A percentile compares a stretch with the other conserved stretches of the same genome.
phyloP scores from a whole-genome alignment of 352 stramenopile species.

The Phytopythium kandeliae region DNA sequence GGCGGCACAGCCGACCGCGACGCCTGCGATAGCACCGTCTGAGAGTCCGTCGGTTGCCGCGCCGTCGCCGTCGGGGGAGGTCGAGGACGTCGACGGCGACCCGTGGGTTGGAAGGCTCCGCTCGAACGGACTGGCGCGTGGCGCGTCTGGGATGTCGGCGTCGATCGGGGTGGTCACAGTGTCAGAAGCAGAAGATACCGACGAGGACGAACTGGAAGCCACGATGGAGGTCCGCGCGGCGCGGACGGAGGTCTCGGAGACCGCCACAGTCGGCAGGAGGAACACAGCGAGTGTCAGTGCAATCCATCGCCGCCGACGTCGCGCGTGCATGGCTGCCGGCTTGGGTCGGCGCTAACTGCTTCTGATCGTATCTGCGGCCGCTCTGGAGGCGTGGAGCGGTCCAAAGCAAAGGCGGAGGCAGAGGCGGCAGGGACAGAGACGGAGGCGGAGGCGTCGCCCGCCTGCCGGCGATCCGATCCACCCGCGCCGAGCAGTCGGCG shows the following conservation, averaged over 20 bases:
- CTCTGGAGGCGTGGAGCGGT: too few species aligned
- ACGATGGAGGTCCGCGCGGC: too few species aligned
- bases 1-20: slow-evolving; percentile 19
- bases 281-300: not conserved
- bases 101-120: not conserved
- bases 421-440: too few species aligned
- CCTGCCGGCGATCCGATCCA: not conserved
- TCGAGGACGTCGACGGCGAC: not conserved
- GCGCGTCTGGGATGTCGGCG: not conserved
- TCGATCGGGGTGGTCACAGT: not conserved
- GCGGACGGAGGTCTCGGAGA: not conserved
- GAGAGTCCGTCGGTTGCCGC: slow-evolving; percentile 7
- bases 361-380: too few species aligned
- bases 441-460: not conserved
- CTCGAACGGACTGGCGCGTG: not conserved
- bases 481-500: too few species aligned
- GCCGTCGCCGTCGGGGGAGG: not conserved
- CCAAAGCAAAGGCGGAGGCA: too few species aligned
- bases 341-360: too few species aligned
- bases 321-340: too few species aligned
- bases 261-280: not conserved
- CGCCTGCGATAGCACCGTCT: slow-evolving; percentile 13
- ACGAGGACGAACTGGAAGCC: not conserved
- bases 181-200: not conserved
- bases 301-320: not conserved